Conservation (phyloP, 805 yeast genomes). For the Zygoascus ofunaensis region DNA sequence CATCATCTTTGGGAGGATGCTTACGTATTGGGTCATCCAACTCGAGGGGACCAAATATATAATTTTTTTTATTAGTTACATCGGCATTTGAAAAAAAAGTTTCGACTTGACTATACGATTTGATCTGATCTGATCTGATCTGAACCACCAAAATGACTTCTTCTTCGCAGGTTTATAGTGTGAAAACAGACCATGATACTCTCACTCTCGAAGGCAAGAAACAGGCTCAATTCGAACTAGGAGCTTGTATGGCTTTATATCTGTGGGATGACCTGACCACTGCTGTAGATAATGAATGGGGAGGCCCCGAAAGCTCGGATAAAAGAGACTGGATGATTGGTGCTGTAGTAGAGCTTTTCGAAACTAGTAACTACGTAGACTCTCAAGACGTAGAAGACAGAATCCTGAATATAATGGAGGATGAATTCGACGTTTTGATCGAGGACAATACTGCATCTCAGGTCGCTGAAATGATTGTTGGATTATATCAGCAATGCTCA, state of each 20-base stretch:
- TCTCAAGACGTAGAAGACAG: constrained; percentile 75
- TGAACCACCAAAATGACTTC: too few relatives aligned
- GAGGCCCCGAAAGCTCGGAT: constrained; percentile 83
- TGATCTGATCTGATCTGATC: too few relatives aligned
- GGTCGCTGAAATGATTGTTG: constrained; percentile 50
- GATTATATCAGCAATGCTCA: constrained; percentile 56
- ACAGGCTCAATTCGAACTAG: constrained; percentile 84
- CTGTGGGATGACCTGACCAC: constrained; percentile 80
- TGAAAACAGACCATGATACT: constrained; percentile 12
- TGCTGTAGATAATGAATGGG: constrained; percentile 92
- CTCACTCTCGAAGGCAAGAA: constrained; percentile 38
- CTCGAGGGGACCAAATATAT: too few relatives aligned
- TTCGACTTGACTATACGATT: too few relatives aligned
- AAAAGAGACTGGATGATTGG: constrained; percentile 95
- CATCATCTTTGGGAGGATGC: too few relatives aligned
- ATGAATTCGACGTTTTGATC: constrained; percentile 81
- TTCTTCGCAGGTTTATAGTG: neutral
- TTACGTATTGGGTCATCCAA: too few relatives aligned
- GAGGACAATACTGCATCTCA: constrained; percentile 83
- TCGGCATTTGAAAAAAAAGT: too few relatives aligned
- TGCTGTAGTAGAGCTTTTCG: constrained; percentile 68
- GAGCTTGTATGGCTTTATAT: constrained; percentile 84
- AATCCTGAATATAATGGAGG: constrained; percentile 80
- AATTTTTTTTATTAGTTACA: too few relatives aligned
- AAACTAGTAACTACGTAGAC: constrained; percentile 55